A percentile compares a stretch with the other conserved stretches of the same genome.
These are phyloP conservation scores for Pecoramyces ruminantium DNA, from an alignment of 192 early-diverging fungal species.

Conservation along the genomic window DNA sequence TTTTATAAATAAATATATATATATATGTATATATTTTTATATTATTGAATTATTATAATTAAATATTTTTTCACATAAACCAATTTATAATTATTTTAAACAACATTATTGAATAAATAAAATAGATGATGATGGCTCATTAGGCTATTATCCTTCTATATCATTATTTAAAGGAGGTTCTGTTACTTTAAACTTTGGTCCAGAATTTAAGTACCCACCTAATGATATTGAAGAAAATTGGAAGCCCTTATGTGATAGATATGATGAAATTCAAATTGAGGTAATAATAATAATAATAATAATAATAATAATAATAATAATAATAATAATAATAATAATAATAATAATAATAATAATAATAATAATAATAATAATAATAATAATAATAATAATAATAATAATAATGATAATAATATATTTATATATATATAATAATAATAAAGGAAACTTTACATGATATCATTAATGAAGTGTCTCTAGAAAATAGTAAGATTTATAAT, in stretches of 20 bases:
- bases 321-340: too few species aligned
- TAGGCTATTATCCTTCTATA: conserved; percentile 47
- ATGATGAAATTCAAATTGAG: not conserved
- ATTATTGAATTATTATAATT: too few species aligned
- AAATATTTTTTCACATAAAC: too few species aligned
- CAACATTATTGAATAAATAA: too few species aligned
- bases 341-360: not conserved
- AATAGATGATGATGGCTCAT: conserved; percentile 35
- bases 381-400: too few species aligned
- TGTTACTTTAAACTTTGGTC: conserved; percentile 44
- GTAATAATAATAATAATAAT: not conserved
- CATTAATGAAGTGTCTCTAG: not conserved
- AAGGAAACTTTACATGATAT: not conserved
- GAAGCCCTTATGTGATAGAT: not conserved
- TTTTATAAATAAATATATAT: not conserved
- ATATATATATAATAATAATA: too few species aligned
- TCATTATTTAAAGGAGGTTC: conserved; percentile 41
- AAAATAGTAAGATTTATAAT: not conserved
- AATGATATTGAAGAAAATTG: not conserved
- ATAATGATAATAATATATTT: too few species aligned
- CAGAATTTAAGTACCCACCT: conserved; percentile 38
- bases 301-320: too few species aligned
- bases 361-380: too few species aligned
- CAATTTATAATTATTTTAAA: too few species aligned
- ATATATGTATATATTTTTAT: too few species aligned